Evolutionary conservation across 2,329 filamentous ascomycete genomes (phyloP), one percentile per base, ranked within the genome.

Genomic region (Cladobotryum protrusum): DNA sequence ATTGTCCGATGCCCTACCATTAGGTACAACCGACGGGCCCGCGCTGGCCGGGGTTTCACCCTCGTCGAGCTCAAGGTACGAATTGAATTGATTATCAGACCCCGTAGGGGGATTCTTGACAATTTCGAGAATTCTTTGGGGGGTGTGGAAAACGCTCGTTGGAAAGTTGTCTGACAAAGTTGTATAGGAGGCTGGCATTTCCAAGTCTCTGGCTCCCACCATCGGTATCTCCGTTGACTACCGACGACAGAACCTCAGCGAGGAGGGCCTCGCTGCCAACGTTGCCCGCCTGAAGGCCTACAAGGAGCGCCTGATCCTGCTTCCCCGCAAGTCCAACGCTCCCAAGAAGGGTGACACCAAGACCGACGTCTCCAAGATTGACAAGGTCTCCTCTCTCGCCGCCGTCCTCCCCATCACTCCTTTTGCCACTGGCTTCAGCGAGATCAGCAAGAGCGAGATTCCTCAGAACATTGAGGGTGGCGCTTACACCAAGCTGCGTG

Each of bases 11-110:
- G 92, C 86, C 92, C 93, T 71, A 92, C 89, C 67, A 77, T 96
- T 81, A 96, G 95, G 83, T 95, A 99, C 84, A 99, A 99, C 89
- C 91, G 93, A 72, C 90, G 90, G 72, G 87, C 95, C 71, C 87
- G 93, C 73, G 84, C 89, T 70, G 93, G 93, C 75, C 90, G 93
- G 81, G 93, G 93, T 73, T 99, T 99, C 87, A 89, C 92, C 66
- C 81, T 97, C 63, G 81, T 85, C 78, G 93, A 99, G 84, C 82
- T 99, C 73, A 99, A 99, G 91, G 92, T 96, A 87, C 61, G 73
- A 53, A n/a, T 42, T 45, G 40, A 50, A 39, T 36, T n/a, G 15
- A 37, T n/a, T 43, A n/a, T 43, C 18, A 12, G 15, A 41, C 6
- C 6, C 17, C 37, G 37, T 13, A 5, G 15, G 12, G 19, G n/a